Conservation (phyloP, 2,329 filamentous ascomycete genomes). For the Nemania sp. region DNA sequence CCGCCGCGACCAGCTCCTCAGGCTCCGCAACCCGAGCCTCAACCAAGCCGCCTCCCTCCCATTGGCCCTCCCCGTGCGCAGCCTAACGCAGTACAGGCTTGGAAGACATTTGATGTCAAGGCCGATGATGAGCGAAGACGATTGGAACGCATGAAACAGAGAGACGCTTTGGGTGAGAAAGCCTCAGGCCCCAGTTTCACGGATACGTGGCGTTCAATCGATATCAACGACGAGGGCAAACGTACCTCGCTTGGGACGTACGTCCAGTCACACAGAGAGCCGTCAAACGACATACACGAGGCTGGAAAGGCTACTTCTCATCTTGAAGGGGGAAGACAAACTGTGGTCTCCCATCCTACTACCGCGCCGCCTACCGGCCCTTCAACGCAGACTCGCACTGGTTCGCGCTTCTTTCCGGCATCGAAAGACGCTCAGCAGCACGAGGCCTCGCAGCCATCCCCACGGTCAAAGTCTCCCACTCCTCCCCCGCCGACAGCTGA, state of each 20-base stretch:
- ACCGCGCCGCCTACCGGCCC: constrained; percentile 27
- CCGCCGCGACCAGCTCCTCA: constrained; percentile 40
- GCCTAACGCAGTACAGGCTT: constrained; percentile 23
- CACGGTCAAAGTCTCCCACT: constrained; percentile 62
- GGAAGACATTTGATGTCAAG: constrained; percentile 34
- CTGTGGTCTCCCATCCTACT: constrained; percentile 14
- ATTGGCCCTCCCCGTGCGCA: constrained; percentile 39
- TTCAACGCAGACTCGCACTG: constrained; percentile 50
- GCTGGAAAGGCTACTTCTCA: constrained; percentile 24
- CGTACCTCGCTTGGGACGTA: constrained; percentile 40
- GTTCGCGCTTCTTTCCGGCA: constrained; percentile 65
- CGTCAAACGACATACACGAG: constrained; percentile 16
- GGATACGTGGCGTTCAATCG: constrained; percentile 58
- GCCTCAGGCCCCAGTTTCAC: constrained; percentile 53
- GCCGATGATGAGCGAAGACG: constrained; percentile 52
- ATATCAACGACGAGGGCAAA: constrained; percentile 43
- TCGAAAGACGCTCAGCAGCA: constrained; percentile 54
- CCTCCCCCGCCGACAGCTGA: constrained; percentile 73
- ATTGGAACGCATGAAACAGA: constrained; percentile 47
- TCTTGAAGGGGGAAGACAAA: constrained; percentile 28
- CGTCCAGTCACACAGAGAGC: constrained; percentile 25
- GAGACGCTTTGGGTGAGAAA: constrained; percentile 51
- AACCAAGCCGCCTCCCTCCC: constrained; percentile 35
- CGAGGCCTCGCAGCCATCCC: constrained; percentile 44
- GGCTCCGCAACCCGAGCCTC: constrained; percentile 24